Evolutionary conservation across 2,329 filamentous ascomycete genomes (phyloP).

Genomic region (Aureobasidium sp.): DNA sequence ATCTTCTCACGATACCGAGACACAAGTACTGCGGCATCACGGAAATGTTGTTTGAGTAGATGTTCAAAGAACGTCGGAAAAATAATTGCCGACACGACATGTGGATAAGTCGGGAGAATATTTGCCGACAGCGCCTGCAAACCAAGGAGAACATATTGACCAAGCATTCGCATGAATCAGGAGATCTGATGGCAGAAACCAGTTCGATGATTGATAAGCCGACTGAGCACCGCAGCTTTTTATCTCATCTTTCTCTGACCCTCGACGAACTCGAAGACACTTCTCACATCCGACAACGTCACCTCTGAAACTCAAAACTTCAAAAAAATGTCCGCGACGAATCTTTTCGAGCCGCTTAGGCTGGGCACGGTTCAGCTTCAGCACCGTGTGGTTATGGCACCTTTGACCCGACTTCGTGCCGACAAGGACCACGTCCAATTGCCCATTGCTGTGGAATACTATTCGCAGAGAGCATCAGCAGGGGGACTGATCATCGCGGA

Average conservation of each 20-base stretch:
- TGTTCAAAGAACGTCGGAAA: background rate
- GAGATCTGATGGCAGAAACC: background rate
- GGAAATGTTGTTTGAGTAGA: background rate
- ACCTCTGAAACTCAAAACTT: background rate
- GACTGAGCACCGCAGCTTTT: background rate
- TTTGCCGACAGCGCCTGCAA: background rate
- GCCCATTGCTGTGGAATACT: conserved; percentile 16
- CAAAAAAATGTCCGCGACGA: conserved; percentile 13
- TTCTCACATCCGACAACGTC: background rate
- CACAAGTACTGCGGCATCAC: background rate
- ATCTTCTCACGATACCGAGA: too few species aligned
- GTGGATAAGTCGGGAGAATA: background rate
- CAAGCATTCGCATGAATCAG: background rate
- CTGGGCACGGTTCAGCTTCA: conserved; percentile 37
- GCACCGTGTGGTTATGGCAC: conserved; percentile 49
- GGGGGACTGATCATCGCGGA: conserved; percentile 56
- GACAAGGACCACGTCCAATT: conserved; percentile 42
- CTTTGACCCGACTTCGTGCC: conserved; percentile 45
- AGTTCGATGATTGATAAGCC: background rate
- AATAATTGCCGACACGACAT: background rate
- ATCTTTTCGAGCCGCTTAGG: conserved; percentile 37
- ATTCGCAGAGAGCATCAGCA: conserved; percentile 25
- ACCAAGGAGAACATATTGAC: background rate
- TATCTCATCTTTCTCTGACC: background rate
- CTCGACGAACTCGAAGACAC: background rate